A percentile compares a stretch with the other conserved stretches of the same genome.
These are phyloP conservation scores for Aureobasidium musti DNA, from an alignment of 2,329 filamentous ascomycete species.

Conservation along the genomic window DNA sequence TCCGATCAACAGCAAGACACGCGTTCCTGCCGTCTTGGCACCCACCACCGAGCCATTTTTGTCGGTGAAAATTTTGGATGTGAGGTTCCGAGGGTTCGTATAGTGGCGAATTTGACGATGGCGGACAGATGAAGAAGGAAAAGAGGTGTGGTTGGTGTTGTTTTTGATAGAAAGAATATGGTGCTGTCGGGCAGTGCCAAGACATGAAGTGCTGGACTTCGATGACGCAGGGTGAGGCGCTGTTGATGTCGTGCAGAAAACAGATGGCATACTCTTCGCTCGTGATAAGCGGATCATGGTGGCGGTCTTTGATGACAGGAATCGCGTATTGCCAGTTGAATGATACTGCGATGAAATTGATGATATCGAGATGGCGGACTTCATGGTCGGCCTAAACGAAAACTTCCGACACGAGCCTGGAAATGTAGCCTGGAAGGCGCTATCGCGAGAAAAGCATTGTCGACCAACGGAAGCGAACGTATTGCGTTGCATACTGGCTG, in stretches of 20 bases:
- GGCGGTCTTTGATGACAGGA: too few species aligned
- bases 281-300: too few species aligned
- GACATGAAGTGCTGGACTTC: too few species aligned
- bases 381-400: not conserved
- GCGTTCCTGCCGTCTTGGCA: not conserved
- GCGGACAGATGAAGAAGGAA: too few species aligned
- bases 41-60: not conserved
- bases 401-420: not conserved
- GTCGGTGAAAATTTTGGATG: not conserved
- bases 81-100: too few species aligned
- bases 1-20: not conserved
- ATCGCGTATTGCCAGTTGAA: not conserved
- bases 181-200: too few species aligned
- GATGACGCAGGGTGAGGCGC: too few species aligned
- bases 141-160: too few species aligned
- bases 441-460: not conserved
- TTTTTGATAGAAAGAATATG: too few species aligned
- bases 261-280: too few species aligned
- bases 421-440: not conserved
- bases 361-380: not conserved
- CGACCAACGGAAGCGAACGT: not conserved
- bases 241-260: too few species aligned
- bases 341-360: not conserved
- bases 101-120: too few species aligned
- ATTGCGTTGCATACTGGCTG: not conserved